These are phyloP conservation scores for Diaporthe aspalathi DNA, from an alignment of 2,329 filamentous ascomycete genomes.

Conservation along the genomic window DNA sequence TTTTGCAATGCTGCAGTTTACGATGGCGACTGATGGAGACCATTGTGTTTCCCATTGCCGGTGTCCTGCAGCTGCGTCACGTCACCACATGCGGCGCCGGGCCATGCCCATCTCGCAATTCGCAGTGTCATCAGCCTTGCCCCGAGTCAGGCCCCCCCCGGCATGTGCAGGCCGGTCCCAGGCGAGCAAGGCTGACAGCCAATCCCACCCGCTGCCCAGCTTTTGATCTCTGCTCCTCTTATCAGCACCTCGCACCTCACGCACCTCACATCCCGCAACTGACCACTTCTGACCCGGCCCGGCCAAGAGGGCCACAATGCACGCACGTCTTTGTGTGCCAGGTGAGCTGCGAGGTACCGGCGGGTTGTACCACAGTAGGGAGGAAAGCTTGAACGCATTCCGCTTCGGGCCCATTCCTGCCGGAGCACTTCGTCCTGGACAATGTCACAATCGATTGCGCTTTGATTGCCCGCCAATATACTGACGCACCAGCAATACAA, in stretches of 20 bases:
- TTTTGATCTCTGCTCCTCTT: neutral
- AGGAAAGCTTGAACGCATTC: neutral
- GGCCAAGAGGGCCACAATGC: no score
- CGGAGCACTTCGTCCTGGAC: conserved; percentile 11
- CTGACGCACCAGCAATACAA: conserved; percentile 1
- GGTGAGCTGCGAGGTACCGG: no score
- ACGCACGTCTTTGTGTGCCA: neutral
- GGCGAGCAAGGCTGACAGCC: conserved; percentile 21
- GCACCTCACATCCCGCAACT: neutral
- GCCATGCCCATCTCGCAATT: conserved; percentile 16
- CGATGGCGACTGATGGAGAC: conserved; percentile 24
- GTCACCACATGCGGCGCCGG: conserved; percentile 3
- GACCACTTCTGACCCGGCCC: neutral
- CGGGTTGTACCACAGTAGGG: no score
- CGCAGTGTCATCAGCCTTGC: conserved; percentile 27
- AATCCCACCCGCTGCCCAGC: conserved; percentile 12
- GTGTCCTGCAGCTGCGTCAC: conserved; percentile 5
- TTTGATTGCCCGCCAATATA: conserved; percentile 20
- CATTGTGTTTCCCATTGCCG: neutral
- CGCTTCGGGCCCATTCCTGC: conserved; percentile 18
- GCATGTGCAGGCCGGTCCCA: conserved; percentile 9
- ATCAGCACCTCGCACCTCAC: neutral
- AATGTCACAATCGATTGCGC: conserved; percentile 6
- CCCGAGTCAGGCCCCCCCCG: conserved; percentile 12
- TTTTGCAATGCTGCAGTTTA: neutral